A percentile compares a stretch with the other conserved stretches of the same genome.
phyloP scores from a whole-genome alignment of 108 stramenopile species.

The Nitzschia inconspicua region DNA sequence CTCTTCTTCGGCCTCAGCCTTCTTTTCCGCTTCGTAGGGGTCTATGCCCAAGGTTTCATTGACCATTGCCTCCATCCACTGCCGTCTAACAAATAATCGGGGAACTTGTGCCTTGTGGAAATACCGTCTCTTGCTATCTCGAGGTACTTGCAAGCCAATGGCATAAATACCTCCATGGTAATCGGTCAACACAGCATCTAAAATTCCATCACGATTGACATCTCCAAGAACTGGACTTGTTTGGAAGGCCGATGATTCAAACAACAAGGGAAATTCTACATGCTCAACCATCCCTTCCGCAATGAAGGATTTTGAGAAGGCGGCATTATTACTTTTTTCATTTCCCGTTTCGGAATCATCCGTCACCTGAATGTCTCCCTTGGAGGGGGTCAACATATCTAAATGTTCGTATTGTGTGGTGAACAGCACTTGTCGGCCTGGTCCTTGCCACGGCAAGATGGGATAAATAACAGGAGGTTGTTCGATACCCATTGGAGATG shows the following conservation, averaged over 20 bases:
- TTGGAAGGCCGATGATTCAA: constrained; percentile 70
- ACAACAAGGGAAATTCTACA: constrained; percentile 71
- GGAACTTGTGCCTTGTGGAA: constrained; percentile 66
- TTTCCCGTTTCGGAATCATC: constrained; percentile 3
- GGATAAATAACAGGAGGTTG: constrained; percentile 70
- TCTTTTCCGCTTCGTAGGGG: constrained; percentile 33
- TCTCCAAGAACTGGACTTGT: constrained; percentile 65
- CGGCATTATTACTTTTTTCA: background rate
- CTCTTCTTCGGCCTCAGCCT: constrained; percentile 14
- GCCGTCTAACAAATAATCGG: constrained; percentile 56
- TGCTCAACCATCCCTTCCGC: constrained; percentile 65
- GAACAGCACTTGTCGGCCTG: constrained; percentile 70
- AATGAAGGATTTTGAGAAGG: no score
- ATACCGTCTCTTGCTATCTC: constrained; percentile 32
- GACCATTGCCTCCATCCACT: constrained; percentile 62
- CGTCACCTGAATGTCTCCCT: background rate
- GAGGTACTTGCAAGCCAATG: constrained; percentile 52
- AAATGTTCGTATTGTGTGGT: constrained; percentile 76
- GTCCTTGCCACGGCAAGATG: constrained; percentile 66
- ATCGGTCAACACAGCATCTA: constrained; percentile 68
- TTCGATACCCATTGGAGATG: constrained; percentile 11
- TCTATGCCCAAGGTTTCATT: constrained; percentile 52
- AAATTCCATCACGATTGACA: constrained; percentile 68
- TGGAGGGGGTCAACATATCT: constrained; percentile 65
- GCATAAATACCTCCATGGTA: constrained; percentile 77